Conservation (phyloP, 192 early-diverging fungal species). For the Powellomyces hirtus region DNA sequence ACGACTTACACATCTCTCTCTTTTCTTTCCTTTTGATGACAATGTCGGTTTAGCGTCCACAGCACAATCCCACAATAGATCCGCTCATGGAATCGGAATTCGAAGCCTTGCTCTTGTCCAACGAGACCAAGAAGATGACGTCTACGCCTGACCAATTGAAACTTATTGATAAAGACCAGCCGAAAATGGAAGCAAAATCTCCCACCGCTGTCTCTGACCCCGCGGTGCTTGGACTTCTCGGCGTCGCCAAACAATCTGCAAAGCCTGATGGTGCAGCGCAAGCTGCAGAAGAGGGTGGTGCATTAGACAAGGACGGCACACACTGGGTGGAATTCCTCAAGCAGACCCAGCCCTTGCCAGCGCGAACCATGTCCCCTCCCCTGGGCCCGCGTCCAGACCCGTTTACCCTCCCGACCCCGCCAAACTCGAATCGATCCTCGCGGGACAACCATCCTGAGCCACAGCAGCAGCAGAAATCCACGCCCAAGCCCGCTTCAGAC, state of each 20-base stretch:
- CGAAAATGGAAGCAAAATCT: constrained; percentile 16
- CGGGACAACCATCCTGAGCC: too few relatives aligned
- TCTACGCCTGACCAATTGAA: constrained; percentile 29
- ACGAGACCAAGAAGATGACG: constrained; percentile 28
- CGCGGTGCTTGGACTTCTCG: neutral
- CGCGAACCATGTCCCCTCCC: neutral
- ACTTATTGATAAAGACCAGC: constrained; percentile 12
- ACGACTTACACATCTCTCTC: neutral
- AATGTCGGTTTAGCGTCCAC: neutral
- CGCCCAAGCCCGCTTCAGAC: neutral
- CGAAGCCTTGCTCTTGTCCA: constrained; percentile 10
- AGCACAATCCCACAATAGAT: too few relatives aligned
- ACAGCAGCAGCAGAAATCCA: too few relatives aligned
- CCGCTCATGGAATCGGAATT: constrained; percentile 15
- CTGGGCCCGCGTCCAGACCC: neutral
- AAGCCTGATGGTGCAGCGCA: too few relatives aligned
- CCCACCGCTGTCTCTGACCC: neutral
- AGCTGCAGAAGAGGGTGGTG: neutral
- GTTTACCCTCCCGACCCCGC: neutral
- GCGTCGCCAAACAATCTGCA: too few relatives aligned
- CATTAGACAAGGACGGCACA: neutral
- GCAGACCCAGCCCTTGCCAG: neutral
- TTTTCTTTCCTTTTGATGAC: neutral
- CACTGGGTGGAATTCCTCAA: constrained; percentile 4
- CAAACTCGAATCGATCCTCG: neutral